Evolutionary conservation across 2,329 filamentous ascomycete species (phyloP).

Genomic region (Dryadomyces quercus-mongolicae): DNA sequence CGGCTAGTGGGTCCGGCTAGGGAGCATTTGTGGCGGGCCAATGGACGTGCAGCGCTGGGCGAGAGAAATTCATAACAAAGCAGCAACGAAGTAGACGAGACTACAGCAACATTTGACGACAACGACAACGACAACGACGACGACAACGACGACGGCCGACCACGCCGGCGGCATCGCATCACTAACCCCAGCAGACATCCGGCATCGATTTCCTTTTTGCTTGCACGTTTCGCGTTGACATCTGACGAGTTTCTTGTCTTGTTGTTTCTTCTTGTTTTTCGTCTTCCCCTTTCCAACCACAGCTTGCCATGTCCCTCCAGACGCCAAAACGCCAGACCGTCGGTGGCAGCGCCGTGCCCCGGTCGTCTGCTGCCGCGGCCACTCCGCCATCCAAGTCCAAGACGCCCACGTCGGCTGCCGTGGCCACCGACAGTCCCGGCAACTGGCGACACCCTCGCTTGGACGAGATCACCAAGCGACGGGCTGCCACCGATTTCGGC

Average conservation of each 20-base stretch:
- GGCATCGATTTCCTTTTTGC: too few relatives aligned
- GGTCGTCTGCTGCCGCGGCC: not conserved
- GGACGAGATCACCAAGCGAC: conserved; percentile 73
- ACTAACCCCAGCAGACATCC: too few relatives aligned
- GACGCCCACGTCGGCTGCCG: not conserved
- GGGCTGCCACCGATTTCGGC: conserved; percentile 66
- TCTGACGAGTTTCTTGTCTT: too few relatives aligned
- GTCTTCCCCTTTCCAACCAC: too few relatives aligned
- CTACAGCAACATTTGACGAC: not conserved
- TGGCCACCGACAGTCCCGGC: conserved; percentile 48
- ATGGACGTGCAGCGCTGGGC: not conserved
- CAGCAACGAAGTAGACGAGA: too few relatives aligned
- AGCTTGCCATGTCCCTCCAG: not conserved
- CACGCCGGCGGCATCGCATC: not conserved
- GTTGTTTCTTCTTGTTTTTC: too few relatives aligned
- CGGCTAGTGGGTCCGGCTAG: too few relatives aligned
- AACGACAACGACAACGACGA: not conserved
- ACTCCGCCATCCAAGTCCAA: not conserved
- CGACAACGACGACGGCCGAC: not conserved
- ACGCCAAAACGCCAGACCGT: conserved; percentile 1
- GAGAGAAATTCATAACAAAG: not conserved
- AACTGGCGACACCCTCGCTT: conserved; percentile 87
- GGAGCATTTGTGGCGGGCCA: not conserved
- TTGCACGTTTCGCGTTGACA: too few relatives aligned
- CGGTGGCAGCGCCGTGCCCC: too few relatives aligned